Evolutionary conservation across 176 grass and related monocot genomes (phyloP), one percentile per base, ranked within the genome.

Genomic region (Pontederia crassipes): DNA sequence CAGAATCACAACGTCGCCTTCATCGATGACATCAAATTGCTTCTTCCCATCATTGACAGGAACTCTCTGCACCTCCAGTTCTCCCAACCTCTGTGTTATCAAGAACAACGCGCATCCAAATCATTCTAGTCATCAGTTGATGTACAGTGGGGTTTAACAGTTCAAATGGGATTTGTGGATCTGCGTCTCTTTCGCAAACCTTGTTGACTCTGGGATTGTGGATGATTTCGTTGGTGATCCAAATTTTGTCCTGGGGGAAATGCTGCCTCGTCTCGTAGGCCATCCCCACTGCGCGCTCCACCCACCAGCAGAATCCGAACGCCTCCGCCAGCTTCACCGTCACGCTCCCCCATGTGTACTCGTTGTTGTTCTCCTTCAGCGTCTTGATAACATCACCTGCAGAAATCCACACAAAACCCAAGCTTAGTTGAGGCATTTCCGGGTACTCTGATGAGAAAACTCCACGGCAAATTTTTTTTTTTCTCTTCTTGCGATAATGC

Each of bases 241-340:
- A 98, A 74, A 98, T 79, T 56, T 71, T 77, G 24, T 98, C 88
- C 18, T 92, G 84, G 55, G 94, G 94, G 68, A 98, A 98, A 76
- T 98, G 94, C 88, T 86, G 92, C 77, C 94, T 86, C 67, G 94
- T 82, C 79, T 98, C 93, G 71, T 98, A 98, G 28, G 87, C 92
- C 49, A 96, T 92, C 87, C 92, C 87, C 51, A 98, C 87, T 45
- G 93, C 93, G 45, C 93, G 84, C 78, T 98, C 93, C 27, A 92
- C 87, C 67, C 94, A 87, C 87, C 88, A 92, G 69, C 94, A 98
- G 84, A 98, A 98, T 0, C 94, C 94, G 63, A 89, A 89, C 18
- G 94, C 68, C 81, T 98, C 77, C 7, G 94, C 94, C 45, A 98
- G 88, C 61, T 72, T 95, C 40, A 90, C 86, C n/a, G 83, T 89